Percentiles rank a stretch among this genome's conserved stretches.
These are phyloP conservation scores for Alternaria panax DNA, from an alignment of 2,329 filamentous ascomycete species.

Conservation along the genomic window DNA sequence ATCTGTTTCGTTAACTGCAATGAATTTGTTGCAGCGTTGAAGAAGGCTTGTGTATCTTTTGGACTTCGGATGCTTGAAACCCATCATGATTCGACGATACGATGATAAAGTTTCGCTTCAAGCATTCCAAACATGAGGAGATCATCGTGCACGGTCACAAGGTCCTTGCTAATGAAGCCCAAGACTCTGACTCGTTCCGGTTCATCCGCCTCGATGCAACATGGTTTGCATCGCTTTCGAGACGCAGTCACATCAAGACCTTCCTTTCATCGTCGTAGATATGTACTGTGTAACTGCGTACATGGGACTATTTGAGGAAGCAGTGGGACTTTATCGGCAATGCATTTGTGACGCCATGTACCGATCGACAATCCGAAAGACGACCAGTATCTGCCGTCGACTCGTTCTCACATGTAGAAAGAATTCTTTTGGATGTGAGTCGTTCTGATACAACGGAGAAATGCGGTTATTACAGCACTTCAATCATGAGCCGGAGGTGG, in stretches of 20 bases:
- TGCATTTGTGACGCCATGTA: slow-evolving; percentile 12
- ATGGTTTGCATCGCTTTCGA: slow-evolving; percentile 11
- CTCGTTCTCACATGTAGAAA: not conserved
- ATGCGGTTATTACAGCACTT: not conserved
- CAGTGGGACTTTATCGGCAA: slow-evolving; percentile 1
- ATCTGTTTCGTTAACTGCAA: slow-evolving; percentile 24
- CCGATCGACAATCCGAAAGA: slow-evolving; percentile 7
- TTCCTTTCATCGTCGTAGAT: slow-evolving; percentile 1
- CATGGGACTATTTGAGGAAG: not conserved
- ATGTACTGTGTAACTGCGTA: slow-evolving; percentile 2
- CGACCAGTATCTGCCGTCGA: slow-evolving; percentile 9
- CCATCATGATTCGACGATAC: slow-evolving; percentile 11
- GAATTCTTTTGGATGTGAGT: not conserved
- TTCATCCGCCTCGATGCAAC: slow-evolving; percentile 14
- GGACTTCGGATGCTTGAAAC: slow-evolving; percentile 12
- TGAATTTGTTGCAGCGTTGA: slow-evolving; percentile 7
- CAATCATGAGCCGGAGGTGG: not conserved
- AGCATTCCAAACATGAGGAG: slow-evolving; percentile 18
- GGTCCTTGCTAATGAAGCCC: slow-evolving; percentile 15
- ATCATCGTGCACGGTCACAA: slow-evolving; percentile 14
- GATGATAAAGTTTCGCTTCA: slow-evolving; percentile 19
- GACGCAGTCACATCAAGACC: slow-evolving; percentile 1
- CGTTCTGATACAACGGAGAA: not conserved
- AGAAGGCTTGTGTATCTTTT: slow-evolving; percentile 4
- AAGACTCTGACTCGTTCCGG: slow-evolving; percentile 24